Evolutionary conservation across 805 yeast genomes (phyloP).

Genomic region (Starmerella roubikii): DNA sequence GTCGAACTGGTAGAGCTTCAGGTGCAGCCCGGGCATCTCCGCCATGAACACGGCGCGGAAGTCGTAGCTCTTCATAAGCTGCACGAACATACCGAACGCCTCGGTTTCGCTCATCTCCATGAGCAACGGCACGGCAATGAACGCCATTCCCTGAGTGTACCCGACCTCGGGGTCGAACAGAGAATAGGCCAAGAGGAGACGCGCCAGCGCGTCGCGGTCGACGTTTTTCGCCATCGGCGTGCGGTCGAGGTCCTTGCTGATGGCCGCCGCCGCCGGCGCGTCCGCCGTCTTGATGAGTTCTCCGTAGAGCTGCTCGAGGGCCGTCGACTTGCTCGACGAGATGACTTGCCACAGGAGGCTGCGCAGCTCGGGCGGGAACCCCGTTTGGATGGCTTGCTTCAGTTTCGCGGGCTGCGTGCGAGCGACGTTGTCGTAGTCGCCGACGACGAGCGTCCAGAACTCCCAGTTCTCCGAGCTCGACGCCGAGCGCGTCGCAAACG

Average conservation of each 20-base stretch:
- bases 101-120: conserved; percentile 72
- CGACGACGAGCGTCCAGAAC: conserved; percentile 74
- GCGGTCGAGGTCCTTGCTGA: conserved; percentile 68
- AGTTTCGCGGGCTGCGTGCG: conserved; percentile 46
- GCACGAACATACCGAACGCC: conserved; percentile 67
- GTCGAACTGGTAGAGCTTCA: conserved; percentile 79
- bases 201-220: conserved; percentile 43
- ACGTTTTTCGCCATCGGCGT: conserved; percentile 67
- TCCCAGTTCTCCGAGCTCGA: conserved; percentile 30
- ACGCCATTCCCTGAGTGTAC: conserved; percentile 97
- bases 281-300: conserved; percentile 34
- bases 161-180: conserved; percentile 87
- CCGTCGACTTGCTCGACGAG: conserved; percentile 57
- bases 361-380: conserved; percentile 74
- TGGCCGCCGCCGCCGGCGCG: conserved; percentile 58
- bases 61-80: conserved; percentile 74
- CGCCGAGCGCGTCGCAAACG: conserved; percentile 21
- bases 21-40: conserved; percentile 86
- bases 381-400: conserved; percentile 48
- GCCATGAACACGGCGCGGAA: conserved; percentile 66
- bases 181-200: conserved; percentile 72
- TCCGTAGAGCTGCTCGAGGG: conserved; percentile 45
- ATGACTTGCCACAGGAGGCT: conserved; percentile 90
- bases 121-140: conserved; percentile 71
- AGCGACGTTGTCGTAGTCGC: conserved; percentile 60